Evolutionary conservation across 129 eudicot species (phyloP).

Genomic region (Dittrichia graveolens): DNA sequence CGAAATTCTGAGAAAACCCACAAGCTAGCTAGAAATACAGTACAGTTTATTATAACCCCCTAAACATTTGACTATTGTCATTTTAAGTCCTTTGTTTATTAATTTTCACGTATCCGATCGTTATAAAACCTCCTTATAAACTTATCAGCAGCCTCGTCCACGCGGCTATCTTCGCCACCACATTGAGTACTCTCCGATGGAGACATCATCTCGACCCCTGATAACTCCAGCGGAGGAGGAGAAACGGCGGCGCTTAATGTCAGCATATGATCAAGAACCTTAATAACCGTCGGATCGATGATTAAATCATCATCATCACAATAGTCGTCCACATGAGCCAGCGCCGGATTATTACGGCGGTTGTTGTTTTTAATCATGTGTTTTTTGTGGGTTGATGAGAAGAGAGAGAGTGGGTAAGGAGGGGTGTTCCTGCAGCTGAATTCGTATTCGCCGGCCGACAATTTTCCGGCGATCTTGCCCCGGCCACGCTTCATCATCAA

Average conservation of each 20-base stretch:
- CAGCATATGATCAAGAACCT: slow-evolving; percentile 20
- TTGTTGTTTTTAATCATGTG: slow-evolving; percentile 24
- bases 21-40: slow-evolving; percentile 1
- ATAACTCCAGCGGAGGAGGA: not conserved
- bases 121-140: slow-evolving; percentile 53
- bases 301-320: slow-evolving; percentile 5
- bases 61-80: slow-evolving; percentile 10
- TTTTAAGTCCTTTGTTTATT: not conserved
- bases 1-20: slow-evolving; percentile 10
- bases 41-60: slow-evolving; percentile 17
- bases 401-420: slow-evolving; percentile 32
- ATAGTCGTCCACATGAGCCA: not conserved
- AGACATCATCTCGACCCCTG: not conserved
- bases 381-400: slow-evolving; percentile 45
- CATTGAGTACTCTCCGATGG: slow-evolving; percentile 4
- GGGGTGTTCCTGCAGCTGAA: slow-evolving; percentile 70
- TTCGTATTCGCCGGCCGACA: slow-evolving; percentile 56
- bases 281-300: slow-evolving; percentile 20
- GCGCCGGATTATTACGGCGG: slow-evolving; percentile 1
- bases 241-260: slow-evolving; percentile 28
- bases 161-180: slow-evolving; percentile 23
- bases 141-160: slow-evolving; percentile 59
- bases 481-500: slow-evolving; percentile 47
- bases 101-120: slow-evolving; percentile 32
- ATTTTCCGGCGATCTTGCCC: slow-evolving; percentile 53